A percentile compares a stretch with the other conserved stretches of the same genome.
These are phyloP conservation scores for Pyricularia sp. DNA, from an alignment of 2,329 filamentous ascomycete genomes.

Conservation along the genomic window DNA sequence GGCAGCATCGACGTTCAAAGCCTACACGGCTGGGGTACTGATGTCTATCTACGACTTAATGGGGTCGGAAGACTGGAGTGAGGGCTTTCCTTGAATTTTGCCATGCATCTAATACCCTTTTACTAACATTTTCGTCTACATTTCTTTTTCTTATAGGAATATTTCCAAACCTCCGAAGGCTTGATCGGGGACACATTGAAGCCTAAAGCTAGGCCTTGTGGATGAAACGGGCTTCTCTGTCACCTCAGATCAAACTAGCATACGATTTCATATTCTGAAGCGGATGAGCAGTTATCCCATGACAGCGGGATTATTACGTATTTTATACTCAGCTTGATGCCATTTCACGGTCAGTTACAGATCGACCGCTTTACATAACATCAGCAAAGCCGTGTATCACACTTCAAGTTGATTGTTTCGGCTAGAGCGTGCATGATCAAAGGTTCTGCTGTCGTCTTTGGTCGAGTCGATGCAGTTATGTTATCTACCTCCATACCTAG, in stretches of 20 bases:
- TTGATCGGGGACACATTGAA: background rate
- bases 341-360: background rate
- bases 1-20: constrained; percentile 93
- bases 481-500: background rate
- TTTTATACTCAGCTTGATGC: background rate
- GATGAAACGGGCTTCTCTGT: background rate
- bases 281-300: background rate
- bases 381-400: background rate
- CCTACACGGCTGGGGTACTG: constrained; percentile 79
- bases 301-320: background rate
- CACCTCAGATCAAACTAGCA: background rate
- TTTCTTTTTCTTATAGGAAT: background rate
- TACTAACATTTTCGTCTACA: background rate
- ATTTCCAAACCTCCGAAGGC: background rate
- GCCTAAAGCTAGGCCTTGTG: background rate
- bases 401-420: background rate
- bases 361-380: background rate
- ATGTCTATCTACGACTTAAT: constrained; percentile 54
- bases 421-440: background rate
- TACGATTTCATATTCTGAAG: background rate
- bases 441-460: background rate
- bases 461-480: background rate
- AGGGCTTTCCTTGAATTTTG: constrained; percentile 6
- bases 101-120: background rate
- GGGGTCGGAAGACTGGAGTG: constrained; percentile 43